These are phyloP conservation scores for Xylaria acuta DNA, from an alignment of 495 filamentous ascomycete genomes.

Conservation along the genomic window DNA sequence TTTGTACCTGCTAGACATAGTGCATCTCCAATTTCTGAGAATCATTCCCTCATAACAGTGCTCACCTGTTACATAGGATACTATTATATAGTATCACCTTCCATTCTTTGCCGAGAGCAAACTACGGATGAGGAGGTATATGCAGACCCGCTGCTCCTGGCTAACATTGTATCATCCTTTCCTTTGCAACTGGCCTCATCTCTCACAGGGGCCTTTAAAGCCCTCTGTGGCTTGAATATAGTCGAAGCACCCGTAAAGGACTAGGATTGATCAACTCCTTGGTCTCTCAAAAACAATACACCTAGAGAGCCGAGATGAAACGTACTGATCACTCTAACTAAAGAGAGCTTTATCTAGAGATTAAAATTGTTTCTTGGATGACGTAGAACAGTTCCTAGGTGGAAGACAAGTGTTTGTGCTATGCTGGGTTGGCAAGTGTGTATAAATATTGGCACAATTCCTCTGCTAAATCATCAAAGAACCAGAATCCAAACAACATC, in stretches of 20 bases:
- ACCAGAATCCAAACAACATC: not conserved
- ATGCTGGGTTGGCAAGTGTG: not conserved
- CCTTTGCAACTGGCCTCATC: not conserved
- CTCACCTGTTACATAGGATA: not conserved
- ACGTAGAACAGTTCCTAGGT: not conserved
- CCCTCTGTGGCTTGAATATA: not conserved
- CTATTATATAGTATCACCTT: not conserved
- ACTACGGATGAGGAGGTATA: not conserved
- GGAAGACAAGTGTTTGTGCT: not conserved
- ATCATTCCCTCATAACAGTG: not conserved
- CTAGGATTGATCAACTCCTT: not conserved
- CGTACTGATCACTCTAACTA: not conserved
- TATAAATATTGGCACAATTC: not conserved
- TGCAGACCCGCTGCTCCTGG: not conserved
- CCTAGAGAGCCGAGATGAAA: not conserved
- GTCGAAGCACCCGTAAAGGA: not conserved
- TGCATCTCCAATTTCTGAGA: not conserved
- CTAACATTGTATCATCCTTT: not conserved
- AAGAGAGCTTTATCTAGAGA: not conserved
- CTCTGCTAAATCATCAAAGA: not conserved
- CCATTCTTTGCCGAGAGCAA: no score
- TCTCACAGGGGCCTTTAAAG: not conserved
- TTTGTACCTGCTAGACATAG: not conserved
- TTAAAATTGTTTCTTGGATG: not conserved
- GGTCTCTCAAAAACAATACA: not conserved